These are phyloP conservation scores for Heteromeles arbutifolia DNA, from an alignment of 306 rosid species.

Conservation along the genomic window DNA sequence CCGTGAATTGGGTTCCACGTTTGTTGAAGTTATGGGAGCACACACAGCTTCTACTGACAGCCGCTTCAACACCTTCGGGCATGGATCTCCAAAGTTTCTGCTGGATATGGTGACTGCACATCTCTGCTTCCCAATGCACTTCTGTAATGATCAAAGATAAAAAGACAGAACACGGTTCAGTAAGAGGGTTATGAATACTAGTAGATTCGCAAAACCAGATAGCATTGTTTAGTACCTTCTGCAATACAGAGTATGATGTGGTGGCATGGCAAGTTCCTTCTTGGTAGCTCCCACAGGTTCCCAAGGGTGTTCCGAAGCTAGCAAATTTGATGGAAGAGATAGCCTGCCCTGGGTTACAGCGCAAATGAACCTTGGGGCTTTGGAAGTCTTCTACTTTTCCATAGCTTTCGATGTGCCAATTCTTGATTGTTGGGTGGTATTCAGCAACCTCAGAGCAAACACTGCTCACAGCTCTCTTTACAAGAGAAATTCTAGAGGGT, in stretches of 20 bases:
- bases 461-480: conserved; percentile 68
- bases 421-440: conserved; percentile 81
- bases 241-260: conserved; percentile 52
- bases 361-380: conserved; percentile 84
- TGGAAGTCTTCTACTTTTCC: conserved; percentile 73
- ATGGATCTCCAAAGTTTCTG: conserved; percentile 91
- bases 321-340: conserved; percentile 91
- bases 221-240: conserved; percentile 51
- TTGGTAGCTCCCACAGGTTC: conserved; percentile 91
- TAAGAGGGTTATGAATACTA: neutral
- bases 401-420: conserved; percentile 89
- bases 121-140: conserved; percentile 70
- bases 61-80: conserved; percentile 91
- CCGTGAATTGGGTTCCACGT: conserved; percentile 29
- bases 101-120: conserved; percentile 81
- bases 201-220: conserved; percentile 9
- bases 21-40: conserved; percentile 33
- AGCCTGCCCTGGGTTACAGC: conserved; percentile 64
- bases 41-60: conserved; percentile 93
- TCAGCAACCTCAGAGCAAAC: conserved; percentile 91
- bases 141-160: conserved; percentile 42
- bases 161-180: conserved; percentile 7
- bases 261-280: conserved; percentile 86
- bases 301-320: conserved; percentile 93
- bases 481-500: conserved; percentile 73